These are phyloP conservation scores for Evernia prunastri DNA, from an alignment of 495 filamentous ascomycete species.

Conservation along the genomic window DNA sequence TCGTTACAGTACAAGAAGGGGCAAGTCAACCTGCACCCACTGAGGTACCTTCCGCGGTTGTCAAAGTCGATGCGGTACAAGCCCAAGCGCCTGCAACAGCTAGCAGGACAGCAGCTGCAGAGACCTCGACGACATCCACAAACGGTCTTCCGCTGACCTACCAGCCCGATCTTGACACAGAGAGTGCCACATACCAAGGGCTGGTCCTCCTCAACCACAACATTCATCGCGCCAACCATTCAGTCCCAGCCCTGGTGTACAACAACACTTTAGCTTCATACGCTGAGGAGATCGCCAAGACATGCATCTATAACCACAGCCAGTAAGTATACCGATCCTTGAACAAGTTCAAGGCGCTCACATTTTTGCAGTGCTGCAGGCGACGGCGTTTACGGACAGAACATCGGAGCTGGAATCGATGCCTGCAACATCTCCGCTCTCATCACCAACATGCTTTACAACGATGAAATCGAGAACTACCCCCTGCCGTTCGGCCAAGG, in stretches of 20 bases:
- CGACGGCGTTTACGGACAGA: slow-evolving; percentile 73
- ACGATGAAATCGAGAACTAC: slow-evolving; percentile 59
- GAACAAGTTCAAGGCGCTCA: slow-evolving; percentile 9
- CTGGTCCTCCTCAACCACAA: slow-evolving; percentile 70
- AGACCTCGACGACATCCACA: slow-evolving; percentile 16
- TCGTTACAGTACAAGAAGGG: slow-evolving; percentile 28
- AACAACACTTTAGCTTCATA: slow-evolving; percentile 52
- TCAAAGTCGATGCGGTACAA: not conserved
- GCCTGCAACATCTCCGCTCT: slow-evolving; percentile 50
- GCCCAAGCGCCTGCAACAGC: not conserved
- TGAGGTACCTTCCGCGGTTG: slow-evolving; percentile 6
- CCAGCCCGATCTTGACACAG: slow-evolving; percentile 17
- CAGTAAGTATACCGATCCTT: slow-evolving; percentile 50
- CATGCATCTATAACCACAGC: slow-evolving; percentile 69
- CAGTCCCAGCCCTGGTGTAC: slow-evolving; percentile 58
- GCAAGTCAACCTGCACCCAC: slow-evolving; percentile 16
- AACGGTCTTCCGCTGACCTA: slow-evolving; percentile 21
- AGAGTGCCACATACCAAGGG: slow-evolving; percentile 39
- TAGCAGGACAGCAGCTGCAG: slow-evolving; percentile 11
- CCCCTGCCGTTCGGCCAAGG: slow-evolving; percentile 39
- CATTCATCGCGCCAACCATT: slow-evolving; percentile 77
- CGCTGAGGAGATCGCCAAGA: slow-evolving; percentile 47
- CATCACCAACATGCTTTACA: slow-evolving; percentile 78
- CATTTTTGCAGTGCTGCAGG: slow-evolving; percentile 33
- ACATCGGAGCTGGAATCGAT: slow-evolving; percentile 53